phyloP scores from a whole-genome alignment of 345 rosid species.

The Stellera chamaejasme region DNA sequence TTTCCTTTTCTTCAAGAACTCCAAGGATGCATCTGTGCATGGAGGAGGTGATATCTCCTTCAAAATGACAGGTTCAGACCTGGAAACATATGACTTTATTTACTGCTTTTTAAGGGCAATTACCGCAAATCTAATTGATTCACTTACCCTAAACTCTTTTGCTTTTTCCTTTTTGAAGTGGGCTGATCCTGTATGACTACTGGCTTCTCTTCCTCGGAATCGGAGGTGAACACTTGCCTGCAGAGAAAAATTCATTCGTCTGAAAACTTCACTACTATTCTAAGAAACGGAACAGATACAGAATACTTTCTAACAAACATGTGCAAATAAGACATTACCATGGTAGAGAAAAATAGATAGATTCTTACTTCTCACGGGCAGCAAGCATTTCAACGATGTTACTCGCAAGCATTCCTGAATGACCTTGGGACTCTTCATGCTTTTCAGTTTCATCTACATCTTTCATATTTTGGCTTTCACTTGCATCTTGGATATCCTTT shows the following conservation, averaged over 20 bases:
- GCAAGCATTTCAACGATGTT: slow-evolving; percentile 74
- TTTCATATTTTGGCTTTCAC: slow-evolving; percentile 12
- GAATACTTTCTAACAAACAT: background rate
- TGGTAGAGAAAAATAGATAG: background rate
- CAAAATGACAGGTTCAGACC: slow-evolving; percentile 58
- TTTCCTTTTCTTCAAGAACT: slow-evolving; percentile 78
- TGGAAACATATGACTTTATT: slow-evolving; percentile 19
- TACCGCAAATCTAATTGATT: background rate
- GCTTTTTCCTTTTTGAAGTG: slow-evolving; percentile 43
- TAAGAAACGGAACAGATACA: background rate
- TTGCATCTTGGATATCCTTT: slow-evolving; percentile 14
- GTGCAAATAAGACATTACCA: background rate
- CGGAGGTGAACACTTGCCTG: slow-evolving; percentile 56
- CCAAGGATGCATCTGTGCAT: slow-evolving; percentile 63
- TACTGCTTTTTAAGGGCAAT: background rate
- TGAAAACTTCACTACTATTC: slow-evolving; percentile 8
- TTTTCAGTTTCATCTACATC: slow-evolving; percentile 34
- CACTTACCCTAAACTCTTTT: slow-evolving; percentile 56
- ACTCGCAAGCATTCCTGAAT: slow-evolving; percentile 68
- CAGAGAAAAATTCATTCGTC: slow-evolving; percentile 5
- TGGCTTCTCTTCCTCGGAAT: slow-evolving; percentile 50
- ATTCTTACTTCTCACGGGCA: slow-evolving; percentile 61
- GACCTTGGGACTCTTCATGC: slow-evolving; percentile 24
- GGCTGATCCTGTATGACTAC: slow-evolving; percentile 16
- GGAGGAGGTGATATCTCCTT: slow-evolving; percentile 60